Conservation (phyloP, 371 early-diverging fungal genomes). For the Mortierella sp. region DNA sequence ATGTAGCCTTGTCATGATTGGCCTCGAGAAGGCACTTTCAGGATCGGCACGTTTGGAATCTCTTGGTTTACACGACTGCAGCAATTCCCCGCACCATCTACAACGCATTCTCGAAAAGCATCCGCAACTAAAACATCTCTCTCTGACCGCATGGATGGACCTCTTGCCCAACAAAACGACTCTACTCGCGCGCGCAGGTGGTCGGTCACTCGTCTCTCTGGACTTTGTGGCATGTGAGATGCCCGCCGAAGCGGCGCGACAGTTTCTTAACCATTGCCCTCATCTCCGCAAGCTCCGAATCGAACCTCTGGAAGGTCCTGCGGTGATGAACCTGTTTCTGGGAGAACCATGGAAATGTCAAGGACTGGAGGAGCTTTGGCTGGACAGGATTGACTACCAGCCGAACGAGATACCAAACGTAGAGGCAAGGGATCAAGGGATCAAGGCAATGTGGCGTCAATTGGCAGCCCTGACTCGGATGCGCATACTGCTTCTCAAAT, state of each 20-base stretch:
- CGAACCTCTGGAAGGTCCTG: not conserved
- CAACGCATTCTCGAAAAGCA: not conserved
- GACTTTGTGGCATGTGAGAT: not conserved
- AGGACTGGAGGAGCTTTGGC: not conserved
- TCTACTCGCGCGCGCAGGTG: not conserved
- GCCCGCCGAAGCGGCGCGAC: not conserved
- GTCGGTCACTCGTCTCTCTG: not conserved
- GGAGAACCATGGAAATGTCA: not conserved
- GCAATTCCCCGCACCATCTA: not conserved
- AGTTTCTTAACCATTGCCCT: not conserved
- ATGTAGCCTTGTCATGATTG: not conserved
- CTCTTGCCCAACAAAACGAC: not conserved
- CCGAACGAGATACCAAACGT: not conserved
- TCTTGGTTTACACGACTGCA: not conserved
- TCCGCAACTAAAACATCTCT: not conserved
- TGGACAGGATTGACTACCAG: not conserved
- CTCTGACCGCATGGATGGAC: not conserved
- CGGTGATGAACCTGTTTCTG: not conserved
- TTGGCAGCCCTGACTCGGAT: not conserved
- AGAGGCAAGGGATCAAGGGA: not conserved
- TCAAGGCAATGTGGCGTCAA: not conserved
- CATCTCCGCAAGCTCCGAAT: not conserved
- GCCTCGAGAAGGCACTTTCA: not conserved
- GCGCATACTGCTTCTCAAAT: not conserved
- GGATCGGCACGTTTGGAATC: not conserved